phyloP scores from a whole-genome alignment of 305 asterid genomes.

The Rubia tinctorum region DNA sequence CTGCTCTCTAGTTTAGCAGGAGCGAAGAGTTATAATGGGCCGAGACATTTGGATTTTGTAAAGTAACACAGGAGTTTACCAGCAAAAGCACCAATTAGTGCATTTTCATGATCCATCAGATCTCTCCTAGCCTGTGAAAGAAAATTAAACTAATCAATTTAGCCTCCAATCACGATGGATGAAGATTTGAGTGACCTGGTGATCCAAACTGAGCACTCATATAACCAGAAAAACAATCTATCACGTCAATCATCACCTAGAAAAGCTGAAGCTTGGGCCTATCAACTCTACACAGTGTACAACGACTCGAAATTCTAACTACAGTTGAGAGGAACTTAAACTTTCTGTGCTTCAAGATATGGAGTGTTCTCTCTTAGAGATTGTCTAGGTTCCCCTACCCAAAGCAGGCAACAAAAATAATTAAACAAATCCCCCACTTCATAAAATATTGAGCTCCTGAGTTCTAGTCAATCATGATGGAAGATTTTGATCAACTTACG shows the following conservation, averaged over 20 bases:
- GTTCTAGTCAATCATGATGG: neutral
- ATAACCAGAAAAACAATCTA: neutral
- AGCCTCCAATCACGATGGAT: neutral
- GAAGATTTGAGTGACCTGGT: neutral
- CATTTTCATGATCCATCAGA: constrained; percentile 59
- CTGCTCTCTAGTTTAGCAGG: neutral
- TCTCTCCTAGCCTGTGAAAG: constrained; percentile 58
- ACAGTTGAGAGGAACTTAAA: too few relatives aligned
- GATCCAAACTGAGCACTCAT: neutral
- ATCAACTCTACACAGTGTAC: neutral
- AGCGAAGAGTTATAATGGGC: neutral
- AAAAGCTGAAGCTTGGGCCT: neutral
- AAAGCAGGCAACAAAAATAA: neutral
- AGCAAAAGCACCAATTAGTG: constrained; percentile 68
- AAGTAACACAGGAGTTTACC: constrained; percentile 30
- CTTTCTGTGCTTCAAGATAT: neutral
- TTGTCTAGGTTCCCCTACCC: neutral
- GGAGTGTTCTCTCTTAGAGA: neutral
- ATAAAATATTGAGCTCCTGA: neutral
- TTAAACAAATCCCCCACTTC: neutral
- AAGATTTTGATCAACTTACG: constrained; percentile 33
- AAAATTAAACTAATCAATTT: constrained; percentile 3
- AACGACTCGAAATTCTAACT: neutral
- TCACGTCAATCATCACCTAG: neutral
- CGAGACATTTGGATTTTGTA: neutral